Evolutionary conservation across 768 basidiomycete species (phyloP), one percentile per base, ranked within the genome.

Genomic region (Auriscalpium vulgare): DNA sequence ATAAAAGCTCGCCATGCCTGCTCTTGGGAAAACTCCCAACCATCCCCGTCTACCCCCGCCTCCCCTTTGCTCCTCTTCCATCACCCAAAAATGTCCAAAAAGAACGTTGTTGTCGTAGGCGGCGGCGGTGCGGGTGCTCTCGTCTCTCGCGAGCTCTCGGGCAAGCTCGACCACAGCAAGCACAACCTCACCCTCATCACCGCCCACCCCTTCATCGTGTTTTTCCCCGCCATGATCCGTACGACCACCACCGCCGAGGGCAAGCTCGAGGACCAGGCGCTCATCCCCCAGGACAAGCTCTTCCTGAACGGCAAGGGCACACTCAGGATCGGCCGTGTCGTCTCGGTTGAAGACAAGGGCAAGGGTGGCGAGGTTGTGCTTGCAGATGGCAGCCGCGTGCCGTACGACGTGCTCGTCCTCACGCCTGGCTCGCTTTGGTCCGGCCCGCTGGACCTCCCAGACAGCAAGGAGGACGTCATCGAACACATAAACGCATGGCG

Each of bases 371-470:
- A 16, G 7, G 50, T 50, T 10, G 50, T 50, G 21, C 19, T 50
- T 19, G 36, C 23, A 29, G 35, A 37, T 29, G 50, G 50, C 29
- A 34, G 35, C 21, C 23, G 36, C 13, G 19, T 50, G 13, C 13
- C 23, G 23, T 50, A 50, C 35, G 50, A 50, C 35, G 50, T 50
- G 50, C 35, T 50, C 13, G 13, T 50, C 29, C 23, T 50, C 23
- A 19, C 50, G 13, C 50, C 50, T 6, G 50, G 50, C 9, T 14
- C 50, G 50, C 21, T 11, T 16, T 37, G 23, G 50, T n/a, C 13
- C 23, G 50, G 36, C 21, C 50, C 50, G 13, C 36, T 76, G 46
- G 66, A 68, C 17, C 65, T 82, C 44, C 82, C 80, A 0, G 64
- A 68, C 0, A 47, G 55, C 9, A 61, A 65, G 38, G 48, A 57